phyloP scores from a whole-genome alignment of 176 grass and related monocot genomes.

The Oryza rufipogon region DNA sequence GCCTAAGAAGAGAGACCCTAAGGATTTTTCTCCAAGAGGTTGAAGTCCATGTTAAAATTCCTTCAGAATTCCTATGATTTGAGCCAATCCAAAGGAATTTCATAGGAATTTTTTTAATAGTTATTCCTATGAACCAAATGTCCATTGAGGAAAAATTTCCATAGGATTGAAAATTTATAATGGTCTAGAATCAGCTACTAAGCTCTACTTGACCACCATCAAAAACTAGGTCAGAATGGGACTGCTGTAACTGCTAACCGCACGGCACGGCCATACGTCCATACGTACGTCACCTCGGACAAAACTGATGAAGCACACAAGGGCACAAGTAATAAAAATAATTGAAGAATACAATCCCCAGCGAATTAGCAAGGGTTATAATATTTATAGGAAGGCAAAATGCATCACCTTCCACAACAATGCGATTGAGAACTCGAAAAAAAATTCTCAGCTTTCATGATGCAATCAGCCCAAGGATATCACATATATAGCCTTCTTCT shows the following conservation, averaged over 20 bases:
- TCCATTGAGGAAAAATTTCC: too few species aligned
- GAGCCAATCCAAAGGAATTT: too few species aligned
- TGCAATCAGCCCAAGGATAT: too few species aligned
- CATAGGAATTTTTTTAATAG: too few species aligned
- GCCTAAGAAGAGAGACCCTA: too few species aligned
- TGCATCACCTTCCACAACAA: neutral
- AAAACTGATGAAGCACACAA: neutral
- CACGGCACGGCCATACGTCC: neutral
- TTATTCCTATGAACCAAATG: too few species aligned
- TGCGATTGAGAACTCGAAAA: neutral
- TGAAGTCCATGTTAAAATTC: too few species aligned
- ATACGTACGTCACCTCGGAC: neutral
- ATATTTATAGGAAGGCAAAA: neutral
- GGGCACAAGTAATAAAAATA: neutral
- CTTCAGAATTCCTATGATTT: too few species aligned
- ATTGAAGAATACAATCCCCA: neutral
- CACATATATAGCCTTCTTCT: too few species aligned
- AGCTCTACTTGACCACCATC: too few species aligned
- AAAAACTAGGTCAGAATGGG: neutral
- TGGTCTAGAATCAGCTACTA: neutral
- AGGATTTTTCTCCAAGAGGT: too few species aligned
- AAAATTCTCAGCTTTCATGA: neutral
- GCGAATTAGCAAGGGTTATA: neutral
- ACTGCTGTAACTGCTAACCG: neutral
- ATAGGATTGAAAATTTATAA: too few species aligned